Base-by-base conservation (phyloP, 495 filamentous ascomycete genomes). In the Daldinia caldariorum region DNA sequence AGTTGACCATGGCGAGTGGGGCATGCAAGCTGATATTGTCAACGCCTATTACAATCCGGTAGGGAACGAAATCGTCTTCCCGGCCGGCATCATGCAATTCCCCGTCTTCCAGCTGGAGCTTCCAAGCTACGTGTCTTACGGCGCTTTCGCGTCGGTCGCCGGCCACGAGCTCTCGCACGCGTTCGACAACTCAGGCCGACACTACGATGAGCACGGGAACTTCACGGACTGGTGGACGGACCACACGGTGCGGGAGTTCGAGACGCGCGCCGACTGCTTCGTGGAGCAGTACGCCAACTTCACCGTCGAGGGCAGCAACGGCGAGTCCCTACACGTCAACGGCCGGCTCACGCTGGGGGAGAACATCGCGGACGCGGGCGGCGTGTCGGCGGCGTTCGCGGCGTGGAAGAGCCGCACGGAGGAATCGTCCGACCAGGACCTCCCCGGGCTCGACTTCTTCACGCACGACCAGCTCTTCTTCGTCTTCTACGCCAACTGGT, bases 291-390 rank as follows among this genome's bases (percentile, higher is more conserved):
- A 91, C 75, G 80, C 78, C 49, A 81, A 89, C 9, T 91, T 85
- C 69, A 87, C 86, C 2, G 85, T 91, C 10, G 79, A 82, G 9
- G 86, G 84, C 0, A 80, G 80, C 43, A 80, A 86, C 29, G 85
- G 81, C 32, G 82, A 88, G 67, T 79, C 83, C 6, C 80, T 89
- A 0, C 87, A 92, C 72, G 88, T 92, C 60, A 91, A 91, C 65
- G 91, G 90, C 37, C 79, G 78, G 18, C 78, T 89, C 29, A 93
- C 91, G 0, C 81, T 91, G 4, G 90, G 89, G 18, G 91, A 93
- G 81, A 92, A 92, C 72, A 90, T 93, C 57, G 89, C 90, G 4
- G 91, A 93, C 75, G 90, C 90, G 1, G 91, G 90, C 35, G 91
- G 91, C 6, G 70, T 94, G 18, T 80, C 83, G 31, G 89, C 89